Conservation (phyloP, 1,139 yeast genomes). For the Pichia sp. region DNA sequence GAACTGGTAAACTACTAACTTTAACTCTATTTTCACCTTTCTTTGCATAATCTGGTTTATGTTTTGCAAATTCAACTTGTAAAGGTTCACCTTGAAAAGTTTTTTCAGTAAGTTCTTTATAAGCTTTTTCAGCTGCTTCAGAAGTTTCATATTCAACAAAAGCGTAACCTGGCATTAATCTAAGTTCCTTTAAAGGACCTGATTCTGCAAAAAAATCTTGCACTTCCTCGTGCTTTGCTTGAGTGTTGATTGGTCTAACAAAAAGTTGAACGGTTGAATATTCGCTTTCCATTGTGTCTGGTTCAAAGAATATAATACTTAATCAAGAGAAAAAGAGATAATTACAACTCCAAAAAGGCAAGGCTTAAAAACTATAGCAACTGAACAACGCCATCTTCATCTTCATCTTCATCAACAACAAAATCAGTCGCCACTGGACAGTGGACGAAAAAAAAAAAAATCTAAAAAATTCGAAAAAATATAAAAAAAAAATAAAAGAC, state of each 20-base stretch:
- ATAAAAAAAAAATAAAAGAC: background rate
- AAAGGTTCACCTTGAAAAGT: slow-evolving; percentile 52
- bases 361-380: no score
- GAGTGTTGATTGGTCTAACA: slow-evolving; percentile 48
- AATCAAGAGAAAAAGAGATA: background rate
- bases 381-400: no score
- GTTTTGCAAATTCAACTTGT: slow-evolving; percentile 64
- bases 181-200: slow-evolving; percentile 63
- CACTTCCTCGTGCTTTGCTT: slow-evolving; percentile 50
- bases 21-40: slow-evolving; percentile 70
- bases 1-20: slow-evolving; percentile 63
- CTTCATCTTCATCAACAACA: no score
- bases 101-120: slow-evolving; percentile 47
- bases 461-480: background rate
- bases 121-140: slow-evolving; percentile 62
- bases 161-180: slow-evolving; percentile 70
- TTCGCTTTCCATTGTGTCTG: slow-evolving; percentile 7
- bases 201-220: slow-evolving; percentile 59
- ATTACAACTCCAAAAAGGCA: no score
- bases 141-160: slow-evolving; percentile 63
- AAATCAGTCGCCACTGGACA: background rate
- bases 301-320: background rate
- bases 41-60: slow-evolving; percentile 40
- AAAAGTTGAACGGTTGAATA: slow-evolving; percentile 45
- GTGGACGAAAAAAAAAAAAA: background rate